Evolutionary conservation across 2,329 filamentous ascomycete genomes (phyloP), one percentile per base, ranked within the genome.

Genomic region (Trichoderma polysporum): DNA sequence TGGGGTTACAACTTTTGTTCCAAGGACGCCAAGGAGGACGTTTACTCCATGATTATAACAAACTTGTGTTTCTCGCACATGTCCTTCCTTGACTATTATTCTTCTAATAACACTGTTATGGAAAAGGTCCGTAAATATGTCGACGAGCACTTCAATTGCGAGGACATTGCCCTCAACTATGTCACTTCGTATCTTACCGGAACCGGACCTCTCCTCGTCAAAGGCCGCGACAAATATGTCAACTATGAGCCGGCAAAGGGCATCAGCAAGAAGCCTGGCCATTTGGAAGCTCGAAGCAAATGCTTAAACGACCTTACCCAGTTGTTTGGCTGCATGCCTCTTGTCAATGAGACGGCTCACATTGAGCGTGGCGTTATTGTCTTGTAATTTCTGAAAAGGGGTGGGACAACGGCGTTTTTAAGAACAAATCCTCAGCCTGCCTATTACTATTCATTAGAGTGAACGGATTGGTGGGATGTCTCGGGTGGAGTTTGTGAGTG

Each of bases 101-200:
- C 73, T 1, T 77, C 78, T 3, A 73, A 74, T n/a, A 75, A 77
- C n/a, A 71, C 71, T 1, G 61, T 71, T 47, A 73, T 75, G 68
- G 72, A 69, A 4, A 71, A 71, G 59, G 73, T 80, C 25, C 76
- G 79, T 2, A 70, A 75, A 1, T 78, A 79, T 64, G 78, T 80
- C 15, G 79, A 80, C 27, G 68, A 76, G 19, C 71, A 75, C 50
- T 76, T 78, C 72, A 80, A 80, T 70, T 80, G 79, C 73, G 79
- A 80, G 68, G 78, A 80, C 59, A 75, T 80, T 67, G 79, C 76
- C 22, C 67, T 80, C 60, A 80, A 80, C 70, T 80, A 75, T 41
- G 70, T 79, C 31, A 71, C 74, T 7, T 75, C 76, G 2, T 69
- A 75, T 19, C 67, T 80, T 41, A 79, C 78, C 0, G 73, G 77